A percentile compares a stretch with the other conserved stretches of the same genome.
Evolutionary conservation across 495 filamentous ascomycete genomes (phyloP).

Genomic region (Hypoxylon lenormandii): DNA sequence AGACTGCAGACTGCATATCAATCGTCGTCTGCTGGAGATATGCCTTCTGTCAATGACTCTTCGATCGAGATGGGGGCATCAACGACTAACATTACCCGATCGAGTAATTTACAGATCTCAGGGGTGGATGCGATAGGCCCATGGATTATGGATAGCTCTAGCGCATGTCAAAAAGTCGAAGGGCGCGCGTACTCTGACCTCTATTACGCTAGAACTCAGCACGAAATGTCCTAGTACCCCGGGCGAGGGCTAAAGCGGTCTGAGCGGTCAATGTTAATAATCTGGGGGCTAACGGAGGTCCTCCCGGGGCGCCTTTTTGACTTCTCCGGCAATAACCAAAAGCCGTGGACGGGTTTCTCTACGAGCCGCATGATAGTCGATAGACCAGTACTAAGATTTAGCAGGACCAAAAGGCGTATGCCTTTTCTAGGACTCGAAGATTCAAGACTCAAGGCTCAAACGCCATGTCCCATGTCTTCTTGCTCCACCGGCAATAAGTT

Average conservation of each 20-base stretch:
- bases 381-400: conserved; percentile 16
- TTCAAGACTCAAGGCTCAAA: too few relatives aligned
- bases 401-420: conserved; percentile 16
- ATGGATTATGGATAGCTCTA: conserved; percentile 7
- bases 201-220: neutral
- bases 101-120: conserved; percentile 25
- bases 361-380: conserved; percentile 20
- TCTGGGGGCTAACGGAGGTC: conserved; percentile 16
- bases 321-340: conserved; percentile 16
- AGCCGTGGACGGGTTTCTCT: conserved; percentile 17
- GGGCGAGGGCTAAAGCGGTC: neutral
- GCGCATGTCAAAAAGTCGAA: conserved; percentile 37
- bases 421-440: conserved; percentile 18
- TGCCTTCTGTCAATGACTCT: conserved; percentile 32
- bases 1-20: neutral
- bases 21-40: neutral
- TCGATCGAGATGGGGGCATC: conserved; percentile 25
- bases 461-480: conserved; percentile 2
- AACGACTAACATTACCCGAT: conserved; percentile 21
- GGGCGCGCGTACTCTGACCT: conserved; percentile 19
- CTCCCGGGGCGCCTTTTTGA: conserved; percentile 13
- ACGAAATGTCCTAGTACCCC: too few relatives aligned
- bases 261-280: conserved; percentile 34
- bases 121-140: conserved; percentile 32
- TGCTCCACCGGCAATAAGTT: conserved; percentile 13